Evolutionary conservation across 306 rosid species (phyloP), one percentile per base, ranked within the genome.

Genomic region (Cicer chorassanicum): DNA sequence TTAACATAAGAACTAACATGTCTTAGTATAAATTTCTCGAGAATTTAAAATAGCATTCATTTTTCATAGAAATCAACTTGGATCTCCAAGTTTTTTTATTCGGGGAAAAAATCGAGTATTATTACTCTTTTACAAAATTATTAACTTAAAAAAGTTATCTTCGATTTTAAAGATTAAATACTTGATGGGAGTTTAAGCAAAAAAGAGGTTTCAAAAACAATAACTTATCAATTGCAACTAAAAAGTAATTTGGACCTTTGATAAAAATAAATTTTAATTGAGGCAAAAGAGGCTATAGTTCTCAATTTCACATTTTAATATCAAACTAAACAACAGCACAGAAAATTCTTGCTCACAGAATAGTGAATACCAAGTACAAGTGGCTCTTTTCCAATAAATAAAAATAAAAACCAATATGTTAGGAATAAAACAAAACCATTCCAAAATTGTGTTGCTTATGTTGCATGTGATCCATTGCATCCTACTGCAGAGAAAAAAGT

Each of bases 401-500:
- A 40, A 40, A 61, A 38, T n/a, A 3, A 14, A 53, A 82, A 59
- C 69, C 21, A 48, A 60, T 43, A 62, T 45, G 39, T n/a, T 1
- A 6, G 14, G 59, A 68, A 6, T 72, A 18, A 65, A 66, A 66
- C 78, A 10, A 21, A 2, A 55, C 55, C 59, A 65, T 21, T 38
- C 10, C 74, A 68, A 78, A 85, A 75, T 55, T 60, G 75, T 41
- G 46, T 68, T 14, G 59, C 42, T n/a, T n/a, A n/a, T n/a, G n/a
- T n/a, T n/a, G n/a, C n/a, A 38, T 40, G 49, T 59, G 59, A 60
- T 9, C 49, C 42, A 64, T 18, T 14, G 55, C 38, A 63, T 41
- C 19, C 87, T 92, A 94, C 44, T 74, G 62, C 41, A 89, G 75
- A 62, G 78, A 77, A 79, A 92, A 87, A 24, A 87, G 78, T 57